Conservation (phyloP, 2,329 filamentous ascomycete genomes). For the Monosporascus sp. region DNA sequence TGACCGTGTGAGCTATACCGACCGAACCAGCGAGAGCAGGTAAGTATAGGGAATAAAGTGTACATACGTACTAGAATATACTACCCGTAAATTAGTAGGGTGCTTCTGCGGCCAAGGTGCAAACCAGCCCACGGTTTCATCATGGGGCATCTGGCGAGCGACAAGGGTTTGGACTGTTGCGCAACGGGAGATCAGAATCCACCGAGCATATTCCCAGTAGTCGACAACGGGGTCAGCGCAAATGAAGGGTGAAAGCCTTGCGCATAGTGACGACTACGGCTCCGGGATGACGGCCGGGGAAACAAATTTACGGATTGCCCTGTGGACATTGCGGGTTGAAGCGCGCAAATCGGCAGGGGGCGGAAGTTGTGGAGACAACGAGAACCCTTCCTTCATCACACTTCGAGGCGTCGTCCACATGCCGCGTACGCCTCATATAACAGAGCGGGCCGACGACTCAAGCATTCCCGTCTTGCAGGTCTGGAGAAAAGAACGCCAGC, state of each 20-base stretch:
- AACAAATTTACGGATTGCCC: background rate
- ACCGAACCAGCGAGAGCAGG: background rate
- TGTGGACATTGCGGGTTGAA: background rate
- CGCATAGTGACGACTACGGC: background rate
- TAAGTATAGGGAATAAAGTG: background rate
- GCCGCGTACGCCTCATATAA: no score
- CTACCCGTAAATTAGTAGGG: slow-evolving; percentile 18
- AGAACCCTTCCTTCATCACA: background rate
- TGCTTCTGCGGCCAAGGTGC: slow-evolving; percentile 20
- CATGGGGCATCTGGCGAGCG: slow-evolving; percentile 18
- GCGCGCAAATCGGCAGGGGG: background rate
- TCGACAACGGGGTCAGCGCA: background rate
- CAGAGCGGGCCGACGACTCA: background rate
- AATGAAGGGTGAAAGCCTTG: background rate
- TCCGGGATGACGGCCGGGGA: background rate
- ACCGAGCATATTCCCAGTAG: slow-evolving; percentile 1
- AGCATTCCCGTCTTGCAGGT: background rate
- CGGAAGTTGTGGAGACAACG: background rate
- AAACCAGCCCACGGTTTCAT: slow-evolving; percentile 27
- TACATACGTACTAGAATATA: slow-evolving; percentile 11
- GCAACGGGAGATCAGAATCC: slow-evolving; percentile 14
- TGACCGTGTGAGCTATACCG: background rate
- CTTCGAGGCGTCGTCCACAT: background rate
- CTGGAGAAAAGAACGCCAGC: background rate
- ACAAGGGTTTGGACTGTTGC: slow-evolving; percentile 21